These are phyloP conservation scores for Xerophyta viscosa DNA, from an alignment of 106 monocot genomes.

Conservation along the genomic window DNA sequence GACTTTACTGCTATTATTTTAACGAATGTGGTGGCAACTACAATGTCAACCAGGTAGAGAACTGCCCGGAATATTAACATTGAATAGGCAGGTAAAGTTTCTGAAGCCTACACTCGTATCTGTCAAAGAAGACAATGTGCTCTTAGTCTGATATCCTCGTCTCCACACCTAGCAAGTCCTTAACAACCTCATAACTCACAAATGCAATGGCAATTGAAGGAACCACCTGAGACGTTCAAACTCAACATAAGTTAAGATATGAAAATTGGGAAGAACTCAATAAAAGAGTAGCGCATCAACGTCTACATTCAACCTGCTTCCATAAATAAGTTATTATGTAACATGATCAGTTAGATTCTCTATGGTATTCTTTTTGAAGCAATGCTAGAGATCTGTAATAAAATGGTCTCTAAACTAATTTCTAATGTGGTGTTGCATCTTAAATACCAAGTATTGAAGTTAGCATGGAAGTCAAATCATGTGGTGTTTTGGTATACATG, in stretches of 20 bases:
- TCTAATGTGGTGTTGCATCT: too few species aligned
- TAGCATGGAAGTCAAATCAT: too few species aligned
- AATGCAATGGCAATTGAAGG: conserved; percentile 97
- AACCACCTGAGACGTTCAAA: conserved; percentile 52
- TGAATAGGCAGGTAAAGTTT: background rate
- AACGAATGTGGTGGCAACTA: background rate
- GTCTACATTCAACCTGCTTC: too few species aligned
- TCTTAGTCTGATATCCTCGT: conserved; percentile 91
- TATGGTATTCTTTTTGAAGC: too few species aligned
- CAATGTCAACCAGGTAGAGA: background rate
- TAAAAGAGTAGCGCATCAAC: background rate
- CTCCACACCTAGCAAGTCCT: conserved; percentile 93
- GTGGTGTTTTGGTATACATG: too few species aligned
- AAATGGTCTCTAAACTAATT: too few species aligned
- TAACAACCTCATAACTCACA: conserved; percentile 84
- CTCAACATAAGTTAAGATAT: background rate
- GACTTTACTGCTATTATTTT: background rate
- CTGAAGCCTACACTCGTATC: background rate
- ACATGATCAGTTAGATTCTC: too few species aligned
- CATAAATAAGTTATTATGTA: too few species aligned
- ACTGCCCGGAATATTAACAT: background rate
- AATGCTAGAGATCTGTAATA: too few species aligned
- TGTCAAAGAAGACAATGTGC: background rate
- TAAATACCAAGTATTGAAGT: too few species aligned
- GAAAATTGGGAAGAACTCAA: background rate